Conservation (phyloP, 1,284 basidiomycete genomes). For the Leccinum idahoense region DNA sequence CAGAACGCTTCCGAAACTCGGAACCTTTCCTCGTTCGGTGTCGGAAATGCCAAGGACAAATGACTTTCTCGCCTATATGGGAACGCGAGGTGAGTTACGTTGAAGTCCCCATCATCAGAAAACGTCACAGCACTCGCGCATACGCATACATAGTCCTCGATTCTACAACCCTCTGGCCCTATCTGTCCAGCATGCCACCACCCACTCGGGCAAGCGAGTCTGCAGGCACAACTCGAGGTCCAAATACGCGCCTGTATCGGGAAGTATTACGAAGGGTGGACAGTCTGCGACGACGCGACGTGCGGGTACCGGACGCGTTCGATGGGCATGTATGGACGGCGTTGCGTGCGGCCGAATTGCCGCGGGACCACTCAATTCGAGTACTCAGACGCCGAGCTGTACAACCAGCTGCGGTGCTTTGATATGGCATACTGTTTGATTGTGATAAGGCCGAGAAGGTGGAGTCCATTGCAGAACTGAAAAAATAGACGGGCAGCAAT, state of each 20-base stretch:
- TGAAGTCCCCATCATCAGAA: not conserved
- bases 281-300: slow-evolving; percentile 80
- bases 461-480: slow-evolving; percentile 4
- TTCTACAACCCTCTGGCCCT: slow-evolving; percentile 46
- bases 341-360: slow-evolving; percentile 71
- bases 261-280: slow-evolving; percentile 88
- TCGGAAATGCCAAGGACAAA: slow-evolving; percentile 60
- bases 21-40: slow-evolving; percentile 72
- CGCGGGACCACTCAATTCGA: slow-evolving; percentile 69
- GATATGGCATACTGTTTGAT: slow-evolving; percentile 64
- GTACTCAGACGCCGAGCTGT: slow-evolving; percentile 82
- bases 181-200: slow-evolving; percentile 62
- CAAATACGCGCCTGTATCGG: slow-evolving; percentile 77
- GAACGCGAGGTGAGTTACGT: slow-evolving; percentile 53
- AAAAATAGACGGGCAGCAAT: too few relatives aligned
- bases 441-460: slow-evolving; percentile 56
- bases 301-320: slow-evolving; percentile 83
- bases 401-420: slow-evolving; percentile 85
- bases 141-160: slow-evolving; percentile 35
- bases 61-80: slow-evolving; percentile 62
- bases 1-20: slow-evolving; percentile 79
- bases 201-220: slow-evolving; percentile 50
- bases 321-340: slow-evolving; percentile 87
- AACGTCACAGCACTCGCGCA: not conserved
- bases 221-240: slow-evolving; percentile 82